Evolutionary conservation across 257 asterid genomes (phyloP).

Genomic region (Leonotis leonurus): DNA sequence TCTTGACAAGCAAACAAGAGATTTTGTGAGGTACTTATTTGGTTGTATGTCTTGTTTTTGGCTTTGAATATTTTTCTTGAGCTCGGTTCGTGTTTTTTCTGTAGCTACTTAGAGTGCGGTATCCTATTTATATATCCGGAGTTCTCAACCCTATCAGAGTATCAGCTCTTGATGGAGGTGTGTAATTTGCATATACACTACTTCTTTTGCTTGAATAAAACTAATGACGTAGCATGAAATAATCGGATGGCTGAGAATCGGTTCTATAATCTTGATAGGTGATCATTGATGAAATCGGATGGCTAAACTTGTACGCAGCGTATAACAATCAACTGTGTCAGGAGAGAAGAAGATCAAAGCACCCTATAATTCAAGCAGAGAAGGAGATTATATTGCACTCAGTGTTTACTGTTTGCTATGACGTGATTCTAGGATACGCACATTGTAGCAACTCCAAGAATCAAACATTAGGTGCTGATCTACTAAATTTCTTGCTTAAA

Average conservation of each 20-base stretch:
- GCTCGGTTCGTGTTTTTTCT: background rate
- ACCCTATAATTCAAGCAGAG: conserved; percentile 47
- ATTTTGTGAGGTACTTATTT: conserved; percentile 44
- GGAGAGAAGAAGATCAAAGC: conserved; percentile 42
- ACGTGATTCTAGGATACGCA: conserved; percentile 38
- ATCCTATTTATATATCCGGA: conserved; percentile 43
- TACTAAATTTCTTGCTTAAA: conserved; percentile 54
- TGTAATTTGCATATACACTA: conserved; percentile 6
- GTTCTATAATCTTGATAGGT: conserved; percentile 28
- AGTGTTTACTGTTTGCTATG: conserved; percentile 55
- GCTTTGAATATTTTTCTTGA: background rate
- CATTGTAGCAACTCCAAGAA: conserved; percentile 1
- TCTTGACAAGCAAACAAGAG: conserved; percentile 48
- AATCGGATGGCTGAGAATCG: conserved; percentile 5
- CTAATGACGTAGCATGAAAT: background rate
- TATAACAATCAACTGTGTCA: conserved; percentile 19
- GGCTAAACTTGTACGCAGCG: conserved; percentile 57
- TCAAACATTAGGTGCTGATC: conserved; percentile 39
- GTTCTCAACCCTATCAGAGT: conserved; percentile 42
- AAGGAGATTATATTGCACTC: conserved; percentile 42
- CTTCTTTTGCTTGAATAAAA: no score
- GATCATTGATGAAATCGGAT: conserved; percentile 51
- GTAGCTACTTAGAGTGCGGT: conserved; percentile 56
- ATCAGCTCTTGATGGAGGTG: conserved; percentile 65
- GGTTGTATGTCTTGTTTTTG: background rate